Evolutionary conservation across 2,329 filamentous ascomycete genomes (phyloP).

Genomic region (Elsinoe ampelina): DNA sequence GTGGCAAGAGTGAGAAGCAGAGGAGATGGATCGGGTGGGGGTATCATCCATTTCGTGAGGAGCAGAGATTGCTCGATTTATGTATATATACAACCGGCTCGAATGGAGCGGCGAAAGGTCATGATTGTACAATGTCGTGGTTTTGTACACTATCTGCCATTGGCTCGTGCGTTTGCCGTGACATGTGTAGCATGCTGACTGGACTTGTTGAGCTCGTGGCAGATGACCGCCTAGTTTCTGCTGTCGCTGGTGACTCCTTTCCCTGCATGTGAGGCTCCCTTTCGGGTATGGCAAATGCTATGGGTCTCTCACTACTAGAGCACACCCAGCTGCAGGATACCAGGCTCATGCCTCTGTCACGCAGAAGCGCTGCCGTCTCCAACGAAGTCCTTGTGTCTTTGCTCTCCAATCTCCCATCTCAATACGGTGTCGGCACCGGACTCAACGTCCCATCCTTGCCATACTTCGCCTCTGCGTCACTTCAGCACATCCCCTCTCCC

Average conservation of each 20-base stretch:
- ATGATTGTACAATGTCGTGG: constrained; percentile 8
- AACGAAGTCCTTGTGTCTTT: background rate
- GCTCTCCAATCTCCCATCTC: background rate
- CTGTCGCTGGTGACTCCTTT: background rate
- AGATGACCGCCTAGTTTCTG: too few relatives aligned
- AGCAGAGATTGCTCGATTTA: background rate
- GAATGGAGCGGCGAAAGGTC: background rate
- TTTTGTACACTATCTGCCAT: background rate
- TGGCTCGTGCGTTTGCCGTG: background rate
- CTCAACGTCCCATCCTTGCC: constrained; percentile 67
- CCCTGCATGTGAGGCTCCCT: background rate
- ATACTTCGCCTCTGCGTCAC: constrained; percentile 62
- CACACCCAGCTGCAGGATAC: too few relatives aligned
- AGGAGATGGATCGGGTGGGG: background rate
- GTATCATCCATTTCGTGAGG: constrained; percentile 6
- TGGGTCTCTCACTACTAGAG: too few relatives aligned
- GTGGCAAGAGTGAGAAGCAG: background rate
- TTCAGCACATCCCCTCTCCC: constrained; percentile 18
- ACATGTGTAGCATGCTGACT: too few relatives aligned
- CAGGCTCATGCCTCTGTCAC: background rate
- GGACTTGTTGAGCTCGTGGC: too few relatives aligned
- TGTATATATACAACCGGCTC: constrained; percentile 13
- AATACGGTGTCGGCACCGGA: constrained; percentile 38
- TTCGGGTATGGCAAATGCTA: too few relatives aligned
- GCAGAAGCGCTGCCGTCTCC: background rate